Percentiles rank a stretch among this genome's conserved stretches.
These are phyloP conservation scores for Cryomyces minteri DNA, from an alignment of 495 filamentous ascomycete genomes.

Conservation along the genomic window DNA sequence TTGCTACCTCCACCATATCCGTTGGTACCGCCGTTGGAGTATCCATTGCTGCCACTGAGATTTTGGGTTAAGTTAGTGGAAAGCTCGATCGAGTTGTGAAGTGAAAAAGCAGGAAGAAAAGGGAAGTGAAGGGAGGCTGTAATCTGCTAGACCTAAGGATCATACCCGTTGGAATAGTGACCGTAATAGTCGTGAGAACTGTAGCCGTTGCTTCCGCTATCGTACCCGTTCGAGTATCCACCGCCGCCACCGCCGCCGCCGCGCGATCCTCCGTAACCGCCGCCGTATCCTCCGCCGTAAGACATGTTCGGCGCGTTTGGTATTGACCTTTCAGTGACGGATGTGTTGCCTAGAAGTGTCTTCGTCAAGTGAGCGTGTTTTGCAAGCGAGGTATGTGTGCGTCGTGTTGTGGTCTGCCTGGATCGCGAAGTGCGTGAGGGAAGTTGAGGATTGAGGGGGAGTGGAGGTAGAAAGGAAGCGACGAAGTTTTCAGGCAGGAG, in stretches of 20 bases:
- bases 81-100: background rate
- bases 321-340: background rate
- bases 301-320: constrained; percentile 31
- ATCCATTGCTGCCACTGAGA: constrained; percentile 27
- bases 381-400: too few species aligned
- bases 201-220: constrained; percentile 4
- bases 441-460: background rate
- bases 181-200: constrained; percentile 5
- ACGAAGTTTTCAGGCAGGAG: background rate
- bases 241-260: constrained; percentile 26
- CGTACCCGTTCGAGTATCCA: constrained; percentile 27
- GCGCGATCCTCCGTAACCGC: constrained; percentile 38
- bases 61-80: constrained; percentile 10
- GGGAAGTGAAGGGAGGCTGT: constrained; percentile 3
- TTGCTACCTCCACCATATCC: constrained; percentile 25
- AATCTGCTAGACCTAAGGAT: background rate
- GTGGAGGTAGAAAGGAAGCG: background rate
- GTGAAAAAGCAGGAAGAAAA: background rate
- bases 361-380: too few species aligned
- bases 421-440: background rate
- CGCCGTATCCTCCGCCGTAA: constrained; percentile 55
- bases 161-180: constrained; percentile 22
- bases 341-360: too few species aligned
- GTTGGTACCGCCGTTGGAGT: constrained; percentile 25
- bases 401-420: too few species aligned